Evolutionary conservation across 768 basidiomycete species (phyloP), one percentile per base, ranked within the genome.

Genomic region (Phlebiopsis flavidoalba): DNA sequence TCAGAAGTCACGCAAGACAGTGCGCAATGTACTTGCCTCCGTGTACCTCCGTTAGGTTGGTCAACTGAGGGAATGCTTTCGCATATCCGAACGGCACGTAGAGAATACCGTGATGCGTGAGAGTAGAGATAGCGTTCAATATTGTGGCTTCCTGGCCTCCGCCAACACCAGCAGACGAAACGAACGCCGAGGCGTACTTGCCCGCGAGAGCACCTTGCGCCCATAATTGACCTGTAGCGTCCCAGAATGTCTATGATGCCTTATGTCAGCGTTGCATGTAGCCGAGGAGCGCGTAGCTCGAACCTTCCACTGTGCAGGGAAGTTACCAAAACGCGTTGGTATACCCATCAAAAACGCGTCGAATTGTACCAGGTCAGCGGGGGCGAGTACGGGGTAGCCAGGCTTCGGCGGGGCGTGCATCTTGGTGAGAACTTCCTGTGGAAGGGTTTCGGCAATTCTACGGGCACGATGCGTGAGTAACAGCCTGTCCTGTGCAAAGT

Each of bases 341-440:
- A 91, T 79, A 61, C 91, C 93, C 60, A 94, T 79, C 63, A 95
- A 65, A 80, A 83, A 88, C 10, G 84, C 92, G 69, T 96, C 91
- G 69, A 82, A 89, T 15, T 78, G 61, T n/a, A 76, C 63, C 55
- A 95, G 78, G 21, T 79, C 76, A 1, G 77, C 72, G 26, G 86
- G 80, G 4, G 76, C 79, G 71, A 92, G 77, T 65, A 89, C 70
- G 15, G 93, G 91, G 73, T 91, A 91, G 63, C 81, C 75, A 55
- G 82, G 82, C 72, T 90, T 91, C 33, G 88, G 73, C 12, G 86
- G 83, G 11, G 91, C 91, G 64, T 87, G 73, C 85, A 95, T 83
- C 70, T 81, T 81, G 37, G 69, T 65, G 46, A 94, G 79, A 58
- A 93, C 71, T 6, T 91, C 89, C 11, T 77, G 69, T 2, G 87